Evolutionary conservation across 2,329 filamentous ascomycete genomes (phyloP).

Genomic region (Xylaria sp.): DNA sequence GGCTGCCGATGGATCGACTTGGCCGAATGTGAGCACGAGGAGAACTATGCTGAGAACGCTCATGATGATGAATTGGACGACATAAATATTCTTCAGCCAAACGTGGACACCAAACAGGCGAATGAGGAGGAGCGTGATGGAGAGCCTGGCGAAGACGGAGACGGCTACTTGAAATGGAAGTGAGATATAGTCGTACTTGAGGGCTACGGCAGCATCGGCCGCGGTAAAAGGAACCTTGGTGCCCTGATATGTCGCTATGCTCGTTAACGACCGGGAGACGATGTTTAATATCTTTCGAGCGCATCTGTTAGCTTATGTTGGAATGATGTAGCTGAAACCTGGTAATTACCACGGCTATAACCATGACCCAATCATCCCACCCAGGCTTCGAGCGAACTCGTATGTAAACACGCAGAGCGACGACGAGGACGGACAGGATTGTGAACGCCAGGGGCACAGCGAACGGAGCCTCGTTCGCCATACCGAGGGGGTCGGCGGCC

Average conservation of each 20-base stretch:
- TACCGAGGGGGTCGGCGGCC: too few species aligned
- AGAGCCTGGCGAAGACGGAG: background rate
- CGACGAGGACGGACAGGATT: background rate
- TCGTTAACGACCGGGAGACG: too few species aligned
- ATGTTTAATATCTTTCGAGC: too few species aligned
- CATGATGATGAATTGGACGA: background rate
- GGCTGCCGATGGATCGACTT: background rate
- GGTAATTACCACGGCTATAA: background rate
- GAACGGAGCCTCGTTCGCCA: too few species aligned
- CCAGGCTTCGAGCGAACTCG: background rate
- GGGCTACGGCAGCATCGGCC: background rate
- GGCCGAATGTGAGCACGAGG: background rate
- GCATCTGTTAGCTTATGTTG: too few species aligned
- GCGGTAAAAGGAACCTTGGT: background rate
- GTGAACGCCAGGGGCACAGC: background rate
- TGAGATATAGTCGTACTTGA: background rate
- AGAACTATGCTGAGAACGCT: background rate
- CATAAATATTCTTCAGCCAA: background rate
- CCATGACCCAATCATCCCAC: background rate
- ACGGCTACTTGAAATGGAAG: background rate
- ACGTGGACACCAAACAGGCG: background rate
- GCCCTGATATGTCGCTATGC: background rate
- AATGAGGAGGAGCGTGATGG: background rate
- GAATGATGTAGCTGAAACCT: too few species aligned
- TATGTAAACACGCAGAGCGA: background rate